phyloP scores from a whole-genome alignment of 139 green algal species.

The Astrephomene gubernaculifera region DNA sequence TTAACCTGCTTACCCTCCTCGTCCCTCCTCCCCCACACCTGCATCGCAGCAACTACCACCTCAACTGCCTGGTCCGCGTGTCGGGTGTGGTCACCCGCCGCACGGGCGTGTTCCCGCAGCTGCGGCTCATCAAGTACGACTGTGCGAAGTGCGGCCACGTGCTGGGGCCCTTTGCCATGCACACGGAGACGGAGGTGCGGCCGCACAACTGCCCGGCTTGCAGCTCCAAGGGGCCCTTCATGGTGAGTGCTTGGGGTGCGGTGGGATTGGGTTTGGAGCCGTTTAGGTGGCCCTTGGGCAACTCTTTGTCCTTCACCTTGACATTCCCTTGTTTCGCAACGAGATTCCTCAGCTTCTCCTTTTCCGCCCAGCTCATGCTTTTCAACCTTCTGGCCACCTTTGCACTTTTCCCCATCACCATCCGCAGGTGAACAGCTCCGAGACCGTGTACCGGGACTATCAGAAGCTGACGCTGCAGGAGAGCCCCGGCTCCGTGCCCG shows the following conservation, averaged over 20 bases:
- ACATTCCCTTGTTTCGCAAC: no score
- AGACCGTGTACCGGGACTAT: slow-evolving; percentile 99
- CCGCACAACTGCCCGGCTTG: slow-evolving; percentile 88
- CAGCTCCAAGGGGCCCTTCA: slow-evolving; percentile 92
- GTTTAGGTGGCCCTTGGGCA: no score
- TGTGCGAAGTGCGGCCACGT: slow-evolving; percentile 90
- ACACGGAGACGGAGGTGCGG: slow-evolving; percentile 81
- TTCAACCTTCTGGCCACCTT: neutral
- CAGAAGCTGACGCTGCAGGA: slow-evolving; percentile 99
- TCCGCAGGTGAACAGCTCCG: slow-evolving; percentile 79
- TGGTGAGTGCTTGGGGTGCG: slow-evolving; percentile 54
- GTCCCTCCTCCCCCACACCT: neutral
- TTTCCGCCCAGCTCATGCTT: no score
- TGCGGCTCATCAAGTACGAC: slow-evolving; percentile 91
- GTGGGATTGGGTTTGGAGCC: no score
- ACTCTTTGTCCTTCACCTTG: no score
- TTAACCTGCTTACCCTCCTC: no score
- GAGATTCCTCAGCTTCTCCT: no score
- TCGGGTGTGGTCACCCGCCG: slow-evolving; percentile 95
- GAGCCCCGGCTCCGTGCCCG: slow-evolving; percentile 89
- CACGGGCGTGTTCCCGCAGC: slow-evolving; percentile 98
- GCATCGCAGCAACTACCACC: slow-evolving; percentile 71
- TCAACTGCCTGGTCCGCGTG: slow-evolving; percentile 91
- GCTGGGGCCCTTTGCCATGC: slow-evolving; percentile 91
- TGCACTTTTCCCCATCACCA: neutral